Conservation (phyloP, 2,329 filamentous ascomycete genomes). For the Septoria petroselini region DNA sequence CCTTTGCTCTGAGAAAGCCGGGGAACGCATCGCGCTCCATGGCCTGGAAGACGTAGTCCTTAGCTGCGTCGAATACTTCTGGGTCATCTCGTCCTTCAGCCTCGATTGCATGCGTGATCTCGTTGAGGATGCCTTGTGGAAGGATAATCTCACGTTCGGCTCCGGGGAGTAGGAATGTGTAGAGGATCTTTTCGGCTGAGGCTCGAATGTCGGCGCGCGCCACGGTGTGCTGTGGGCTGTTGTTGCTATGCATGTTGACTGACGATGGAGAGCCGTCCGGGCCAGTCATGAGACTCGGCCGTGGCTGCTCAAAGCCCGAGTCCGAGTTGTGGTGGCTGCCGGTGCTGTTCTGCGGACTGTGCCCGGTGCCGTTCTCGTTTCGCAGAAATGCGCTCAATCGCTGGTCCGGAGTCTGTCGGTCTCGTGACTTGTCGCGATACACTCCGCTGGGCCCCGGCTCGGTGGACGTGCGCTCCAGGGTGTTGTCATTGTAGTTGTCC, state of each 20-base stretch:
- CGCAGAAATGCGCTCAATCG: constrained; percentile 82
- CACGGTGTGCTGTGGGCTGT: constrained; percentile 78
- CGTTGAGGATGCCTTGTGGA: constrained; percentile 78
- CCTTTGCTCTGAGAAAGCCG: constrained; percentile 90
- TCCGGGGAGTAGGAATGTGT: constrained; percentile 91
- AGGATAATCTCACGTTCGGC: constrained; percentile 95
- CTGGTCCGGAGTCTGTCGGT: constrained; percentile 68
- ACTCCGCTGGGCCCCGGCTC: constrained; percentile 36
- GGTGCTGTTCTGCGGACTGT: constrained; percentile 50
- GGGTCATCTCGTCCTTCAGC: constrained; percentile 90
- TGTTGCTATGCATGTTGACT: constrained; percentile 61
- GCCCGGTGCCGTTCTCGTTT: constrained; percentile 45
- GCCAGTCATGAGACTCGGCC: constrained; percentile 59
- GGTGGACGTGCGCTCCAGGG: constrained; percentile 46
- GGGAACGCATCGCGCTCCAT: constrained; percentile 99
- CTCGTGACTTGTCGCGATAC: constrained; percentile 45
- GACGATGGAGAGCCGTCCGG: constrained; percentile 41
- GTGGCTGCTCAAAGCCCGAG: constrained; percentile 49
- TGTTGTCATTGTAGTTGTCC: constrained; percentile 47
- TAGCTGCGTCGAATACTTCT: constrained; percentile 93
- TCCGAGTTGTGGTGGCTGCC: constrained; percentile 36
- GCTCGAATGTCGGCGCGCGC: constrained; percentile 85
- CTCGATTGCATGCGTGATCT: constrained; percentile 85
- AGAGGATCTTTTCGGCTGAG: constrained; percentile 97
- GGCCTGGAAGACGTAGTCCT: constrained; percentile 98